Evolutionary conservation across 148 eudicot genomes (phyloP), one percentile per base, ranked within the genome.

Genomic region (Dianthus caryophyllus): DNA sequence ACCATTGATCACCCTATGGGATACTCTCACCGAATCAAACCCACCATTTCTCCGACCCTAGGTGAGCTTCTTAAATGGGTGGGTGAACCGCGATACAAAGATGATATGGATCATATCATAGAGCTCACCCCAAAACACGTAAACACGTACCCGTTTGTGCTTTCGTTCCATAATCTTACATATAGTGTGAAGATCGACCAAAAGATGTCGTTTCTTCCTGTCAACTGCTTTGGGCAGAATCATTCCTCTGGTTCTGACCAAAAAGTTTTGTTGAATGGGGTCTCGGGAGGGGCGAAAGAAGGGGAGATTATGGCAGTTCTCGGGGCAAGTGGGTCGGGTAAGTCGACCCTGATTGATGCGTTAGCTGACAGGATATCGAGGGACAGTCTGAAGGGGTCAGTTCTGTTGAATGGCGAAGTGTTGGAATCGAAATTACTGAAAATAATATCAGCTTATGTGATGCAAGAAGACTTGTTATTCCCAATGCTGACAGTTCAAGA

Each of bases 311-410:
- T 88, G 81, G 97, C 93, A 0, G 96, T 91, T 7, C 81, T 88
- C 5, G 97, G 97, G 14, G 97, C 97, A 1, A 88, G 96, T 60
- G 97, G 97, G 26, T 91, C 97, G 0, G 97, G 97, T 0, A 91
- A 91, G 60, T 91, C 97, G 4, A 91, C 97, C 18, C 63, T 91
- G 27, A 84, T 91, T 56, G 95, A 91, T 24, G 97, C 85, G 0
- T 64, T 91, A 17, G 96, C 97, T 0, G 75, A 77, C 26, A 77
- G 96, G 46, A 91, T 91, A 36, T 58, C 85, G 0, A 81, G 80
- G 44, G 91, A 80, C 6, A 91, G 96, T 72, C 57, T 91, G 12
- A 80, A 79, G 14, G 97, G 97, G 2, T 67, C 65, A 0, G 75
- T 88, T 10, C 77, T 64, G 25, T 64, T 91, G 25, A 91, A 91